Percentiles rank a stretch among this genome's conserved stretches.
Conservation (phyloP, 2,329 filamentous ascomycete species). For the Aureobasidium melanogenum region DNA sequence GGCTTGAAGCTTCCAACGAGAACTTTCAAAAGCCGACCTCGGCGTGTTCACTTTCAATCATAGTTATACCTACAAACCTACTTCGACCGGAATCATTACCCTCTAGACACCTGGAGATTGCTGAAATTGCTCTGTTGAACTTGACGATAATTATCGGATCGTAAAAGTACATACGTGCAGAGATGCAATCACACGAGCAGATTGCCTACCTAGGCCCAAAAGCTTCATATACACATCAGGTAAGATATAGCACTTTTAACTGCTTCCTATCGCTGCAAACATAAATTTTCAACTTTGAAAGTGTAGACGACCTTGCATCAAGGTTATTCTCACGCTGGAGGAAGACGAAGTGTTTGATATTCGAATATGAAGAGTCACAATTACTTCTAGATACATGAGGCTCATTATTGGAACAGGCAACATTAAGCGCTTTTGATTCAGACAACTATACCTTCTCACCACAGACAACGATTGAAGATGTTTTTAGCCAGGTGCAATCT, state of each 20-base stretch:
- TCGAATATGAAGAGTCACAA: neutral
- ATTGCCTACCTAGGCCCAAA: constrained; percentile 55
- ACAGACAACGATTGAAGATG: constrained; percentile 48
- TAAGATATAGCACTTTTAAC: constrained; percentile 24
- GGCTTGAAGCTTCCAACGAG: neutral
- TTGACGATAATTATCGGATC: neutral
- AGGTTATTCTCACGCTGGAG: neutral
- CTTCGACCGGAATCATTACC: neutral
- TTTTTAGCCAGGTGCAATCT: constrained; percentile 70
- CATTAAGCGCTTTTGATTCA: constrained; percentile 28
- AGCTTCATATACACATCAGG: constrained; percentile 63
- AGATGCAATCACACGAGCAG: constrained; percentile 32
- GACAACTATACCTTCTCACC: constrained; percentile 27
- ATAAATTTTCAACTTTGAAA: too few relatives aligned
- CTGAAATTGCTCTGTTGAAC: neutral
- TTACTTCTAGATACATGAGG: neutral
- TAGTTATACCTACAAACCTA: neutral
- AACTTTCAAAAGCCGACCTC: constrained; percentile 2
- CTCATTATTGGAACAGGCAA: constrained; percentile 35
- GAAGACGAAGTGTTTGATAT: neutral
- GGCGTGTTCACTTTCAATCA: neutral
- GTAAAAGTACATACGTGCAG: constrained; percentile 28
- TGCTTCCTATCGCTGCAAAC: constrained; percentile 6
- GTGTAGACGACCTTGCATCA: neutral
- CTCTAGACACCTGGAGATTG: neutral